Evolutionary conservation across 192 early-diverging fungal species (phyloP).

Genomic region (Cladochytrium replicatum): DNA sequence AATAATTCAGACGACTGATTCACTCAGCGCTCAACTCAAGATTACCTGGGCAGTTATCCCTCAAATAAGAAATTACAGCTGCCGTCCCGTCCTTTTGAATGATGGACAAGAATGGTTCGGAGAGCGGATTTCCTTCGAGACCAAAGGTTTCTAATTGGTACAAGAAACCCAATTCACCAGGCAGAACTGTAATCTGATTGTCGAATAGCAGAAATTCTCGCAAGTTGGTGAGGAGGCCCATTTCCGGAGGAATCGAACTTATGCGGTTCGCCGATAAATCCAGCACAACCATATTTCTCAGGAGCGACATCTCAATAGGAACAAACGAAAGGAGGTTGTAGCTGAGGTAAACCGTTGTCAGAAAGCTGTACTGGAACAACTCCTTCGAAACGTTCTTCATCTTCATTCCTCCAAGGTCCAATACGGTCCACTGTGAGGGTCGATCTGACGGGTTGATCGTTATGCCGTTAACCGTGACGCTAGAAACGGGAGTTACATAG

Average conservation of each 20-base stretch:
- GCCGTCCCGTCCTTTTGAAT: constrained; percentile 80
- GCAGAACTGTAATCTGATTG: constrained; percentile 75
- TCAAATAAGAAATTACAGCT: constrained; percentile 71
- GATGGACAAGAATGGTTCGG: constrained; percentile 65
- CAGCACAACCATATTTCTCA: constrained; percentile 59
- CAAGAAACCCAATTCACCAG: constrained; percentile 78
- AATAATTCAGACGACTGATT: neutral
- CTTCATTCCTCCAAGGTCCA: constrained; percentile 94
- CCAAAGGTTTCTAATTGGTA: constrained; percentile 85
- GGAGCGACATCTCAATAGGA: constrained; percentile 56
- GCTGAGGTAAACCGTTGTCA: constrained; percentile 89
- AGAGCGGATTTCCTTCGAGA: constrained; percentile 89
- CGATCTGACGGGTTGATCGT: neutral
- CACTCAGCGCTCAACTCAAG: neutral
- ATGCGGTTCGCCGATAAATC: constrained; percentile 89
- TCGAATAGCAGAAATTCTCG: constrained; percentile 84
- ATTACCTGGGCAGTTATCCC: constrained; percentile 77
- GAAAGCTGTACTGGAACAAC: constrained; percentile 74
- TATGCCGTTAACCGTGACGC: constrained; percentile 32
- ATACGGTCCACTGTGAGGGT: constrained; percentile 63
- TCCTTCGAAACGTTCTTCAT: constrained; percentile 67
- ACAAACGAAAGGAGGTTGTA: constrained; percentile 85
- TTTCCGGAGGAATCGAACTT: constrained; percentile 68
- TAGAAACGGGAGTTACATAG: constrained; percentile 18
- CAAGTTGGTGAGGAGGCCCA: constrained; percentile 72